Conservation (phyloP, 805 yeast genomes). For the Zygosaccharomyces bailii region DNA sequence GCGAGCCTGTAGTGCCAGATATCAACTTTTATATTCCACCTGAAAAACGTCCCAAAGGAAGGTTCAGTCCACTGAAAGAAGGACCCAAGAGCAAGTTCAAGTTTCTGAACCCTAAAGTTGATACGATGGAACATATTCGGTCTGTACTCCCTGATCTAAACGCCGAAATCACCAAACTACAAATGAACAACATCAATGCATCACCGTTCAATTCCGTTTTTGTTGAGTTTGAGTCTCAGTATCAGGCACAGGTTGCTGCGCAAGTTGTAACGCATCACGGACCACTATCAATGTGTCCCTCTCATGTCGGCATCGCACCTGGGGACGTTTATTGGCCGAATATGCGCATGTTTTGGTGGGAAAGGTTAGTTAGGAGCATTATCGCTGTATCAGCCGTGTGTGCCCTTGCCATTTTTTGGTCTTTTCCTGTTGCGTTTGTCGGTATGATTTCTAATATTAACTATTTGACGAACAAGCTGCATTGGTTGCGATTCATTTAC, state of each 20-base stretch:
- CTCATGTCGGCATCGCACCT: slow-evolving; percentile 61
- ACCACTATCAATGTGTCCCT: slow-evolving; percentile 61
- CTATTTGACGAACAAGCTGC: slow-evolving; percentile 54
- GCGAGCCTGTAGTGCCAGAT: slow-evolving; percentile 43
- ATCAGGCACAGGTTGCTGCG: slow-evolving; percentile 67
- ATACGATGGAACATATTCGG: slow-evolving; percentile 54
- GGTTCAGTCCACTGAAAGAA: slow-evolving; percentile 46
- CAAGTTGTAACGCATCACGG: slow-evolving; percentile 62
- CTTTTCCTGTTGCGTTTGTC: slow-evolving; percentile 75
- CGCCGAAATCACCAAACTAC: slow-evolving; percentile 53
- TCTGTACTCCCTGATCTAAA: slow-evolving; percentile 57
- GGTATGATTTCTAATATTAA: slow-evolving; percentile 70
- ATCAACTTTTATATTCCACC: slow-evolving; percentile 58
- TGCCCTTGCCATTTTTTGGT: slow-evolving; percentile 63
- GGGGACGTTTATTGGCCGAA: slow-evolving; percentile 65
- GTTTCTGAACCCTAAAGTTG: slow-evolving; percentile 56
- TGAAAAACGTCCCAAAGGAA: slow-evolving; percentile 61
- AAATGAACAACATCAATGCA: slow-evolving; percentile 44
- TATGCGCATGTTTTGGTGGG: slow-evolving; percentile 80
- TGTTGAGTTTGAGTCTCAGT: slow-evolving; percentile 75
- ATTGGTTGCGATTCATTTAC: slow-evolving; percentile 54
- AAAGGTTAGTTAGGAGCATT: slow-evolving; percentile 51
- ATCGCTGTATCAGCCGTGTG: slow-evolving; percentile 51
- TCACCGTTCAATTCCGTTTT: slow-evolving; percentile 75
- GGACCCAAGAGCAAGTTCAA: slow-evolving; percentile 56